Percentiles rank a stretch among this genome's conserved stretches.
phyloP scores from a whole-genome alignment of 2,329 filamentous ascomycete genomes.

The Colletotrichum navitas region DNA sequence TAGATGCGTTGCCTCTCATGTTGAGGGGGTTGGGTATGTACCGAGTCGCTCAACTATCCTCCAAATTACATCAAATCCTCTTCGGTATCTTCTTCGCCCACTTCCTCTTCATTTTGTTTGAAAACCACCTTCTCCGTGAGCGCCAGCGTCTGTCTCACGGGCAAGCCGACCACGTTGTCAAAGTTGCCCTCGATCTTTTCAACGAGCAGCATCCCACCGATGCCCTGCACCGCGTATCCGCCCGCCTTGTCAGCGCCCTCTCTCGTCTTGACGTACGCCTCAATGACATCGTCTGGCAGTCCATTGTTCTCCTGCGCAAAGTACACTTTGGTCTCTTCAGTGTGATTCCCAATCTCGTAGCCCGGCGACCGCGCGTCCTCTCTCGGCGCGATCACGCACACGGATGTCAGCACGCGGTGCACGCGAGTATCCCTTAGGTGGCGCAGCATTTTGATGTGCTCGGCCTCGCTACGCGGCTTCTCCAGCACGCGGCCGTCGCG shows the following conservation, averaged over 20 bases:
- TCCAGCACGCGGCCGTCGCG: constrained; percentile 84
- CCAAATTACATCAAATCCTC: constrained; percentile 51
- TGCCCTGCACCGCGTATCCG: constrained; percentile 92
- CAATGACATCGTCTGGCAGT: constrained; percentile 82
- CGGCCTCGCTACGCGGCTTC: constrained; percentile 85
- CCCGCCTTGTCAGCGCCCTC: constrained; percentile 97
- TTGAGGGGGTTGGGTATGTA: not conserved
- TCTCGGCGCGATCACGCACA: constrained; percentile 85
- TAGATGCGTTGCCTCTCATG: not conserved
- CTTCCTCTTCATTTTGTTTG: constrained; percentile 75
- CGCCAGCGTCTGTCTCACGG: constrained; percentile 80
- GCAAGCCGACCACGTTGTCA: constrained; percentile 95
- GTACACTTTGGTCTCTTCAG: constrained; percentile 92
- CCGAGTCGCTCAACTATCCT: not conserved
- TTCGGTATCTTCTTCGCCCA: constrained; percentile 61
- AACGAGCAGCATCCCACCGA: constrained; percentile 87
- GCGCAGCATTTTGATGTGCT: constrained; percentile 88
- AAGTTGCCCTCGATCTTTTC: constrained; percentile 90
- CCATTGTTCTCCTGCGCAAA: constrained; percentile 77
- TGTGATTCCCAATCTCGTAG: constrained; percentile 83
- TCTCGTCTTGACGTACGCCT: constrained; percentile 82
- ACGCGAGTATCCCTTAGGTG: constrained; percentile 80
- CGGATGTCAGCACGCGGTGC: constrained; percentile 88
- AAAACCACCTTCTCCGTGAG: constrained; percentile 91
- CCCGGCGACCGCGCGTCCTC: constrained; percentile 86